A percentile compares a stretch with the other conserved stretches of the same genome.
These are phyloP conservation scores for Emericellopsis terricola DNA, from an alignment of 495 filamentous ascomycete genomes.

Conservation along the genomic window DNA sequence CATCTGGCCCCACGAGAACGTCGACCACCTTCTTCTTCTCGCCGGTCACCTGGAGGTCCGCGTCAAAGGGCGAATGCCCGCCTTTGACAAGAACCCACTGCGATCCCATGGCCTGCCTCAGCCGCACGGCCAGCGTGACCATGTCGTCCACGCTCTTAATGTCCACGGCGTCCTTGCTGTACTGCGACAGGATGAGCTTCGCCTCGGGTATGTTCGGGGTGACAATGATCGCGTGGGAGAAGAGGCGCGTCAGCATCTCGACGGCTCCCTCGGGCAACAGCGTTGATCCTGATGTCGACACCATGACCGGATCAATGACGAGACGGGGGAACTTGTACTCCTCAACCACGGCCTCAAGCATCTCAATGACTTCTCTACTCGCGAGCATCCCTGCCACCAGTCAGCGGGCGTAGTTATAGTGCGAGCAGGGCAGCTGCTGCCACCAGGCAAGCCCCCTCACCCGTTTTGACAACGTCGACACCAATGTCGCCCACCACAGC, in stretches of 20 bases:
- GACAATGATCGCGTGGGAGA: constrained; percentile 63
- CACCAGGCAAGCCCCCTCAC: too few relatives aligned
- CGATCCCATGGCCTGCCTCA: constrained; percentile 53
- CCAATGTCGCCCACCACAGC: constrained; percentile 68
- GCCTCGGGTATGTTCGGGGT: constrained; percentile 94
- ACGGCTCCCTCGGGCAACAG: constrained; percentile 58
- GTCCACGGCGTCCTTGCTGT: constrained; percentile 28
- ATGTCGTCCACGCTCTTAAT: constrained; percentile 40
- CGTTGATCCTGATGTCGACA: constrained; percentile 67
- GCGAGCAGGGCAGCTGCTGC: too few relatives aligned
- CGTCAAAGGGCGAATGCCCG: constrained; percentile 65
- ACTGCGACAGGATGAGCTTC: constrained; percentile 44
- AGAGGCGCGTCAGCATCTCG: constrained; percentile 38
- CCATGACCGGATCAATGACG: constrained; percentile 88
- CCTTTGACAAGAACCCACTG: constrained; percentile 79
- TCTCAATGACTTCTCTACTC: constrained; percentile 54
- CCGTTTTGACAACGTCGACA: constrained; percentile 80
- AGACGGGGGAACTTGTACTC: constrained; percentile 39
- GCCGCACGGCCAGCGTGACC: constrained; percentile 42
- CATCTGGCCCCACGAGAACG: constrained; percentile 43
- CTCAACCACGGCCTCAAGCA: constrained; percentile 49
- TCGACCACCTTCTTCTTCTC: constrained; percentile 55
- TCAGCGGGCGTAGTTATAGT: neutral
- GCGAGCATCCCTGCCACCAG: constrained; percentile 67
- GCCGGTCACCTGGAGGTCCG: constrained; percentile 29